Conservation (phyloP, 164 flowering plant species). For the Annona cherimola region DNA sequence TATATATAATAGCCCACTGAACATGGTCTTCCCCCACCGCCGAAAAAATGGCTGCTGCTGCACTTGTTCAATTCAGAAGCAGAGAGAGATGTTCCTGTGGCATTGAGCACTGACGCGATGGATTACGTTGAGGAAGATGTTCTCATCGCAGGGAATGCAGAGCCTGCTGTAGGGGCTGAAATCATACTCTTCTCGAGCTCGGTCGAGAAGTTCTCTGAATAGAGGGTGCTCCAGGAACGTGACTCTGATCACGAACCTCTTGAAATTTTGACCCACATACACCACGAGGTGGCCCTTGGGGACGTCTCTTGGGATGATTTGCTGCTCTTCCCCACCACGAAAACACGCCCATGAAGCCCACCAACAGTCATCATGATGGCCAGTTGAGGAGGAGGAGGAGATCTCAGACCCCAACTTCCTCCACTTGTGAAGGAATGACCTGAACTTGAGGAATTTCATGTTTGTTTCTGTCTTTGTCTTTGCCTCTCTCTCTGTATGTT, state of each 20-base stretch:
- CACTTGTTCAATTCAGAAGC: constrained; percentile 16
- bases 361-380: constrained; percentile 19
- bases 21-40: no score
- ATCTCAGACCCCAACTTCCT: constrained; percentile 39
- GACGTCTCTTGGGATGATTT: constrained; percentile 60
- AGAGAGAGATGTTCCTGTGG: constrained; percentile 19
- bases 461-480: background rate
- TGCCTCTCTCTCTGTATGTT: no score
- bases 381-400: constrained; percentile 21
- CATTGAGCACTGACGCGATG: constrained; percentile 39
- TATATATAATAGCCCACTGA: no score
- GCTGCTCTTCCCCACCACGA: constrained; percentile 23
- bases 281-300: constrained; percentile 91
- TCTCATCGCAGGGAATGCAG: constrained; percentile 76
- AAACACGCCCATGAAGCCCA: constrained; percentile 42
- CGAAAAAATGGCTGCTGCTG: no score
- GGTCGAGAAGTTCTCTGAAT: constrained; percentile 68
- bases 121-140: constrained; percentile 50
- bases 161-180: constrained; percentile 52
- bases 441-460: constrained; percentile 30
- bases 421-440: constrained; percentile 42
- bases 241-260: constrained; percentile 68
- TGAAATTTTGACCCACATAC: constrained; percentile 62
- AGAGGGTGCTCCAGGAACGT: constrained; percentile 63
- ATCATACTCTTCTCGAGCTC: constrained; percentile 69